Conservation (phyloP, 1,139 yeast genomes). For the Suzukiozyma palmioleophila region DNA sequence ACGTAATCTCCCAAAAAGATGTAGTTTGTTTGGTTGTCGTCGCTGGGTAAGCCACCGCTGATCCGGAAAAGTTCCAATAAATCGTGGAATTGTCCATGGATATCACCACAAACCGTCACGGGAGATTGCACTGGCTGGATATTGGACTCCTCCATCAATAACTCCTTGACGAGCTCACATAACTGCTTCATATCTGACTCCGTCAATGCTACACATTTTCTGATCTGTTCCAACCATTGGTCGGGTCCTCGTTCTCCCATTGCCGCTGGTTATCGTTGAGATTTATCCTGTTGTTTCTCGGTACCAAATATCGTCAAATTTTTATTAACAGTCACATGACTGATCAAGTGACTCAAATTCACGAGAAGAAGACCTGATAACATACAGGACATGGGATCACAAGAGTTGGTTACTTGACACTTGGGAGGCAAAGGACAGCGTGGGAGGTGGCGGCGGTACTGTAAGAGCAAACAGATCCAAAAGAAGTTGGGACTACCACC, state of each 20-base stretch:
- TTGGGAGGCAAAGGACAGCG: too few relatives aligned
- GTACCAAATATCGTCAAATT: too few relatives aligned
- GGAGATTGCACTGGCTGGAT: slow-evolving; percentile 96
- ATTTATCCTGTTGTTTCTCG: too few relatives aligned
- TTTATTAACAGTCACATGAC: too few relatives aligned
- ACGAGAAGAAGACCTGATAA: too few relatives aligned
- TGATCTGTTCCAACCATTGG: slow-evolving; percentile 92
- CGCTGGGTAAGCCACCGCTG: slow-evolving; percentile 86
- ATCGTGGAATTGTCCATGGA: slow-evolving; percentile 97
- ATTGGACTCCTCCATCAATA: slow-evolving; percentile 73
- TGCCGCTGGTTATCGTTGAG: background rate
- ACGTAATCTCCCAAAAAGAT: slow-evolving; percentile 93
- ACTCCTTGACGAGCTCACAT: slow-evolving; percentile 88
- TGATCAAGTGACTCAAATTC: too few relatives aligned
- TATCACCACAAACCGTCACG: slow-evolving; percentile 98
- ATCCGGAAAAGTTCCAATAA: slow-evolving; percentile 83
- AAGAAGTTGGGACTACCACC: too few relatives aligned
- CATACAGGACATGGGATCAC: too few relatives aligned
- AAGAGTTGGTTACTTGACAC: too few relatives aligned
- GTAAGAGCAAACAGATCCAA: too few relatives aligned
- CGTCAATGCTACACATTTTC: slow-evolving; percentile 81
- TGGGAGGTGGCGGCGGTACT: too few relatives aligned
- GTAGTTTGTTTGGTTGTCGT: slow-evolving; percentile 51
- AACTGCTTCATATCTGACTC: slow-evolving; percentile 95
- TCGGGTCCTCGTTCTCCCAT: slow-evolving; percentile 89